phyloP scores from a whole-genome alignment of 2,329 filamentous ascomycete genomes.

The Hortaea werneckii region DNA sequence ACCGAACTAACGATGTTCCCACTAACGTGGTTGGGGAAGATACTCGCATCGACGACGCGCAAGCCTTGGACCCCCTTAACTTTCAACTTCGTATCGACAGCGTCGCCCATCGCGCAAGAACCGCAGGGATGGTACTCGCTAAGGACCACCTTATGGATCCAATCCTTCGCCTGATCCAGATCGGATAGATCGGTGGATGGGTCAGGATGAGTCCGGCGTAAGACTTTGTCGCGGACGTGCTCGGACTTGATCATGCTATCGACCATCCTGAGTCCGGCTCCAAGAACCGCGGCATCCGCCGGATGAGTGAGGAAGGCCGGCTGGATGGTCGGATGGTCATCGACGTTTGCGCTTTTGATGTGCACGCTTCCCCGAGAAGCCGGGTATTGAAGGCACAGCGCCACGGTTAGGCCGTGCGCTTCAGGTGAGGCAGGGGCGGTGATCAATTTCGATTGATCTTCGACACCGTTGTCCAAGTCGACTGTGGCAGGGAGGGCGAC shows the following conservation, averaged over 20 bases:
- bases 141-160: conserved; percentile 19
- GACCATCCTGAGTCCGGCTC: conserved; percentile 23
- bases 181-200: conserved; percentile 13
- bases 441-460: conserved; percentile 21
- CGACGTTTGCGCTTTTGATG: conserved; percentile 18
- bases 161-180: conserved; percentile 15
- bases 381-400: conserved; percentile 22
- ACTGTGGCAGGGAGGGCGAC: conserved; percentile 25
- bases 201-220: conserved; percentile 23
- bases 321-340: conserved; percentile 21
- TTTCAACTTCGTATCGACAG: conserved; percentile 20
- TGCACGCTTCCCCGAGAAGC: conserved; percentile 18
- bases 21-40: conserved; percentile 23
- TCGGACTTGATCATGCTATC: conserved; percentile 32
- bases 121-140: conserved; percentile 33
- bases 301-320: conserved; percentile 34
- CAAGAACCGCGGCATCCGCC: conserved; percentile 28
- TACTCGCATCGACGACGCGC: conserved; percentile 27
- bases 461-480: conserved; percentile 16
- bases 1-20: conserved; percentile 19
- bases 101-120: conserved; percentile 22
- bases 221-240: conserved; percentile 23
- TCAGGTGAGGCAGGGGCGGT: conserved; percentile 10
- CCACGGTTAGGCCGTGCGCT: conserved; percentile 15
- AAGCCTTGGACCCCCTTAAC: conserved; percentile 22